A percentile compares a stretch with the other conserved stretches of the same genome.
Evolutionary conservation across 2,329 filamentous ascomycete species (phyloP).

Genomic region (Monosporascus sp.): DNA sequence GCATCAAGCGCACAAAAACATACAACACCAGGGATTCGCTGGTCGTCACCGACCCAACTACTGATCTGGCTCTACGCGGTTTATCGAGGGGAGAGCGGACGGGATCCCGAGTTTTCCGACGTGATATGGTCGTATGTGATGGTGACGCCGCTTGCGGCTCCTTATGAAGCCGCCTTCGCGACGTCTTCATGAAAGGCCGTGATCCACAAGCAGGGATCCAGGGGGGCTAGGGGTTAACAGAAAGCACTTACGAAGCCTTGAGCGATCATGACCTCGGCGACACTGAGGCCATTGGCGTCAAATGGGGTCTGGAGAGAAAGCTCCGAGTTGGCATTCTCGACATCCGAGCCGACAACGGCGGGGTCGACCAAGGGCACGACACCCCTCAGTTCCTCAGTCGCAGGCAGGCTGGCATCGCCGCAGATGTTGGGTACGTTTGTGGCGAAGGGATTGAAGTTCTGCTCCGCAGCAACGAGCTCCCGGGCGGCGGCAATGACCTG

Average conservation of each 20-base stretch:
- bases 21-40: too few species aligned
- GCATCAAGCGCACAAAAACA: too few species aligned
- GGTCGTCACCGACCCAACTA: too few species aligned
- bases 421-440: conserved; percentile 58
- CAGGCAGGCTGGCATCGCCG: conserved; percentile 56
- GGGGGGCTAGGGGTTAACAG: too few species aligned
- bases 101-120: too few species aligned
- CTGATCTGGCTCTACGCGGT: too few species aligned
- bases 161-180: too few species aligned
- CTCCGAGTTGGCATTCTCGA: conserved; percentile 55
- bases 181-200: too few species aligned
- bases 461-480: conserved; percentile 61
- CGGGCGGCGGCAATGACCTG: conserved; percentile 57
- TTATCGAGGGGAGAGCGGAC: too few species aligned
- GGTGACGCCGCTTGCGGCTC: too few species aligned
- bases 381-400: conserved; percentile 55
- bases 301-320: conserved; percentile 50
- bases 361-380: conserved; percentile 65
- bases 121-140: too few species aligned
- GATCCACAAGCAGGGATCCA: too few species aligned
- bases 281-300: conserved; percentile 54
- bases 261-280: conserved; percentile 57
- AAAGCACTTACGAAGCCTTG: conserved; percentile 45
- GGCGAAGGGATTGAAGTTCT: conserved; percentile 67
- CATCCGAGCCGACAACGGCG: conserved; percentile 49